Conservation (phyloP, 1,284 basidiomycete genomes). For the Xanthoconium separans region DNA sequence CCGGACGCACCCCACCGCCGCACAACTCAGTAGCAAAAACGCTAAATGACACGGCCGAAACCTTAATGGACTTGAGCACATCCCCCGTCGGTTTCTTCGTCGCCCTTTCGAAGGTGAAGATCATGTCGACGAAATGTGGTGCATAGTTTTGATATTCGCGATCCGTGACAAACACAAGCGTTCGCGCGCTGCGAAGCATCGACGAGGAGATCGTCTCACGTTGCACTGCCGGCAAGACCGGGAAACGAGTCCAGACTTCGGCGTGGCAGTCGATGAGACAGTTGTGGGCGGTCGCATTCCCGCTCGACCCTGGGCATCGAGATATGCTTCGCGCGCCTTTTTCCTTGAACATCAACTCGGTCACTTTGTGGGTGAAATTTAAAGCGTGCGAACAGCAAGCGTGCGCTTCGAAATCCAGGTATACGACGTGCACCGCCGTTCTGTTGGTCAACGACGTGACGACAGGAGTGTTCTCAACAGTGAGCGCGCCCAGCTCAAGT, state of each 20-base stretch:
- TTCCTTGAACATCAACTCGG: slow-evolving; percentile 55
- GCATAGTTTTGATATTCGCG: slow-evolving; percentile 35
- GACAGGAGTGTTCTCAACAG: background rate
- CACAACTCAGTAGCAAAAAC: slow-evolving; percentile 23
- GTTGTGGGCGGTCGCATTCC: slow-evolving; percentile 37
- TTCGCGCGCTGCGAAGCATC: slow-evolving; percentile 28
- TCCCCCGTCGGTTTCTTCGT: slow-evolving; percentile 44
- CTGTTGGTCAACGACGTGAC: slow-evolving; percentile 48
- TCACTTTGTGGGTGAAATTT: slow-evolving; percentile 52
- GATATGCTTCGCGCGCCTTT: slow-evolving; percentile 17
- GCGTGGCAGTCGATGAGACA: slow-evolving; percentile 54
- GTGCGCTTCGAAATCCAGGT: slow-evolving; percentile 33
- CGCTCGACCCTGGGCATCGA: slow-evolving; percentile 11
- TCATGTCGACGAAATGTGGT: slow-evolving; percentile 45
- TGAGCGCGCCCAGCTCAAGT: slow-evolving; percentile 11
- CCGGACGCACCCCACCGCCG: background rate
- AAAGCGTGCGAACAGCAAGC: slow-evolving; percentile 43
- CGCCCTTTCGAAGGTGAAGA: slow-evolving; percentile 44
- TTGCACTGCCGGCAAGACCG: slow-evolving; percentile 54
- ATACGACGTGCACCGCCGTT: slow-evolving; percentile 42
- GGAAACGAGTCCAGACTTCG: slow-evolving; percentile 64
- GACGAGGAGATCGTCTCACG: slow-evolving; percentile 44
- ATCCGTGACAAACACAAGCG: slow-evolving; percentile 47
- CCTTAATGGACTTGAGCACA: slow-evolving; percentile 36
- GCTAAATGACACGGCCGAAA: slow-evolving; percentile 24